A percentile compares a stretch with the other conserved stretches of the same genome.
phyloP scores from a whole-genome alignment of 192 early-diverging fungal genomes.

The Coemansia aciculifera region DNA sequence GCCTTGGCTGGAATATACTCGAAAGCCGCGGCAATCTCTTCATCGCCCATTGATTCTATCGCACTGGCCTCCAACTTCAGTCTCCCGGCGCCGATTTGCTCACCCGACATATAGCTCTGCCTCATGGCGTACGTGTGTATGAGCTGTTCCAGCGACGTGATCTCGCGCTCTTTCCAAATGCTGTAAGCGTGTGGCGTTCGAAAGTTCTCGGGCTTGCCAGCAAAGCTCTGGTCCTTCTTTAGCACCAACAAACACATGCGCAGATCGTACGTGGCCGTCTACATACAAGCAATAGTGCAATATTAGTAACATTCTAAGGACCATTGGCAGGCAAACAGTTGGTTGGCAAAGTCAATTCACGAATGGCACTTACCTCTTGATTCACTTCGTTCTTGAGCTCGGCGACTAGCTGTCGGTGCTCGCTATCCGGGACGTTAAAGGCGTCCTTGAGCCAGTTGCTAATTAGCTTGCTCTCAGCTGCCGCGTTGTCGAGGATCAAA shows the following conservation, averaged over 20 bases:
- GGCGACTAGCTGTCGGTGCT: constrained; percentile 28
- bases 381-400: constrained; percentile 45
- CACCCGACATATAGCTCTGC: constrained; percentile 49
- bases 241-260: constrained; percentile 43
- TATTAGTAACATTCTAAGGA: background rate
- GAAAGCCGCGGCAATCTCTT: constrained; percentile 41
- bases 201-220: constrained; percentile 47
- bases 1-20: constrained; percentile 52
- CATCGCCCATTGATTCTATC: constrained; percentile 30
- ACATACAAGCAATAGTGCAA: constrained; percentile 1
- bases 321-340: background rate
- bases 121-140: constrained; percentile 43
- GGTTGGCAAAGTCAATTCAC: background rate
- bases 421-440: constrained; percentile 37
- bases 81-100: constrained; percentile 35
- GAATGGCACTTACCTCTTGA: constrained; percentile 32
- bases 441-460: constrained; percentile 38
- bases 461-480: constrained; percentile 8
- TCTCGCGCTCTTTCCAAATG: constrained; percentile 55
- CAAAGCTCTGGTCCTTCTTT: constrained; percentile 49
- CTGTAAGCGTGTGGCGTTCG: constrained; percentile 36
- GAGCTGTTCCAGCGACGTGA: constrained; percentile 50
- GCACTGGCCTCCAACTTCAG: constrained; percentile 38
- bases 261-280: constrained; percentile 48
- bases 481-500: background rate